phyloP scores from a whole-genome alignment of 441 rosid genomes.

The Capsella rubella region DNA sequence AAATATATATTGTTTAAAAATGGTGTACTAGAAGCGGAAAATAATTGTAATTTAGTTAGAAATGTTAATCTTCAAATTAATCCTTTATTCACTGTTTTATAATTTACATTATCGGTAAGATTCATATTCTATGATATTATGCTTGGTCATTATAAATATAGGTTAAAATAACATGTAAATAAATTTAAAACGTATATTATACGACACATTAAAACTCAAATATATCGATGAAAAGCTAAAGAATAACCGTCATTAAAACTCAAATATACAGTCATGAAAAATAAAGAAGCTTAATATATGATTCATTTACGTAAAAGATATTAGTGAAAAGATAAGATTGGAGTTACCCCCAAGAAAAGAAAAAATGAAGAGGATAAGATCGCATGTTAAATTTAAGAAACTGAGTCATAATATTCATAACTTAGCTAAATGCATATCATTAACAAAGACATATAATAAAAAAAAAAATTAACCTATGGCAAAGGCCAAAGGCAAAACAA shows the following conservation, averaged over 20 bases:
- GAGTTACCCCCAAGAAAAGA: neutral
- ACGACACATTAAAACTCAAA: neutral
- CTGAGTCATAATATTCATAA: neutral
- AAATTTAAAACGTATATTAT: neutral
- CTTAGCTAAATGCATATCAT: neutral
- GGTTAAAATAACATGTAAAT: neutral
- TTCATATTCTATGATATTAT: neutral
- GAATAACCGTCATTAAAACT: too few species aligned
- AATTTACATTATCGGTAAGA: neutral
- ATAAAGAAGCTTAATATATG: slow-evolving; percentile 1
- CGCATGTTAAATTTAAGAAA: neutral
- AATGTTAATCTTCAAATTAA: neutral
- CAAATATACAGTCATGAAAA: neutral
- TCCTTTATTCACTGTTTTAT: neutral
- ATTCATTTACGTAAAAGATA: neutral
- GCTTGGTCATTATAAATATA: neutral
- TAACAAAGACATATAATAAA: neutral
- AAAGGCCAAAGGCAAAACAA: neutral
- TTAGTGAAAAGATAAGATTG: neutral
- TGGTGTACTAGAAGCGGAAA: neutral
- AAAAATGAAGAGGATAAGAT: slow-evolving; percentile 27
- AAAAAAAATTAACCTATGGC: neutral
- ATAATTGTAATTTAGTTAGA: neutral
- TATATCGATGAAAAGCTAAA: neutral
- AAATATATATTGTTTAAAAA: neutral